These are phyloP conservation scores for Nevesoporus exiguus DNA, from an alignment of 768 basidiomycete genomes.

Conservation along the genomic window DNA sequence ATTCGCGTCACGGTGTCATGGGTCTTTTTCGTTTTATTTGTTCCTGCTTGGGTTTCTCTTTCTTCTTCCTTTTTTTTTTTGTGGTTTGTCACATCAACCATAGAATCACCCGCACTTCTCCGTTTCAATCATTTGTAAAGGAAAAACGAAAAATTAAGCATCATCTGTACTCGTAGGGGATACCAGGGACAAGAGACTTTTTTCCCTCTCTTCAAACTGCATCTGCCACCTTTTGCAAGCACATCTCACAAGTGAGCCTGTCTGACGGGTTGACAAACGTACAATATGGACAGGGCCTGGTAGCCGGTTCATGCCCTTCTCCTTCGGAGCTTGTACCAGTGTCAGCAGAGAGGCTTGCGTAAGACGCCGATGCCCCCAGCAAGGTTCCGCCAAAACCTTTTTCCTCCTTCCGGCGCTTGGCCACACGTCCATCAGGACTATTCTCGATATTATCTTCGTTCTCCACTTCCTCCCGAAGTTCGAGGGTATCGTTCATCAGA, in stretches of 20 bases:
- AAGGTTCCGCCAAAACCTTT: slow-evolving; percentile 74
- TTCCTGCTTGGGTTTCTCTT: slow-evolving; percentile 19
- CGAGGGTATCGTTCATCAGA: slow-evolving; percentile 60
- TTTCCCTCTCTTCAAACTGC: slow-evolving; percentile 7
- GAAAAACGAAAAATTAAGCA: slow-evolving; percentile 31
- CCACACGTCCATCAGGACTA: slow-evolving; percentile 41
- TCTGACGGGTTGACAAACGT: slow-evolving; percentile 54
- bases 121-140: slow-evolving; percentile 20
- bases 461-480: slow-evolving; percentile 62
- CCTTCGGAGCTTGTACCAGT: slow-evolving; percentile 35
- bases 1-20: slow-evolving; percentile 21
- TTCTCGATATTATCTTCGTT: slow-evolving; percentile 53
- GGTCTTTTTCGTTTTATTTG: slow-evolving; percentile 23
- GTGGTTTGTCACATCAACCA: slow-evolving; percentile 29
- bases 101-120: slow-evolving; percentile 25
- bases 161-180: slow-evolving; percentile 34
- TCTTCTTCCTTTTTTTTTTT: slow-evolving; percentile 15
- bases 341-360: slow-evolving; percentile 29
- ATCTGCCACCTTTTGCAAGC: slow-evolving; percentile 38
- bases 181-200: slow-evolving; percentile 22
- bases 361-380: slow-evolving; percentile 43
- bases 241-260: slow-evolving; percentile 43
- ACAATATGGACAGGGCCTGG: slow-evolving; percentile 52
- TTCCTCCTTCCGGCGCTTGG: slow-evolving; percentile 50
- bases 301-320: slow-evolving; percentile 25